Evolutionary conservation across 1,284 basidiomycete species (phyloP).

Genomic region (Trametes hirsuta): DNA sequence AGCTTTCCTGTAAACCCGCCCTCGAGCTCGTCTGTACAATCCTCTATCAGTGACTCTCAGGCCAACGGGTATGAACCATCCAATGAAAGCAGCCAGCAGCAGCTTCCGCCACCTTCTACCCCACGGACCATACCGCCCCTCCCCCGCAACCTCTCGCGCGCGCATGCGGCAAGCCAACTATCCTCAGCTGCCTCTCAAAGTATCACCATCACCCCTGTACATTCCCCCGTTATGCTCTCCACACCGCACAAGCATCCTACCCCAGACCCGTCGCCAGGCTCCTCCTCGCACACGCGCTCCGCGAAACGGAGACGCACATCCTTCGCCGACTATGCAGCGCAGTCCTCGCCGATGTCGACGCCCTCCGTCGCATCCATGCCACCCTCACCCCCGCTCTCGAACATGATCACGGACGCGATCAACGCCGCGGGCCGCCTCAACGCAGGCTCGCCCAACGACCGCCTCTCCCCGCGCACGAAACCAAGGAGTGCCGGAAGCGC

Average conservation of each 20-base stretch:
- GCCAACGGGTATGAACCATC: neutral
- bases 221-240: too few relatives aligned
- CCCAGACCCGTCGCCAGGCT: neutral
- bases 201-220: neutral
- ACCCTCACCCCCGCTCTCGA: conserved; percentile 21
- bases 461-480: neutral
- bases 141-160: conserved; percentile 5
- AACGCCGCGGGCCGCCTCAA: conserved; percentile 17
- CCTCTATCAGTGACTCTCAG: too few relatives aligned
- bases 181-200: neutral
- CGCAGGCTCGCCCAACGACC: neutral
- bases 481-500: neutral
- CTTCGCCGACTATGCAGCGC: conserved; percentile 21
- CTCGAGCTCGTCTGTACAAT: too few relatives aligned
- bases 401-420: conserved; percentile 26
- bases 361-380: conserved; percentile 20
- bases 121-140: neutral
- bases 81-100: neutral
- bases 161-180: neutral
- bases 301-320: conserved; percentile 16
- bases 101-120: neutral
- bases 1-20: too few relatives aligned
- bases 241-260: neutral
- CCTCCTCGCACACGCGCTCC: neutral
- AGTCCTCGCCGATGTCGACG: conserved; percentile 27